phyloP scores from a whole-genome alignment of 257 asterid genomes.

The Gardenia jasminoides region DNA sequence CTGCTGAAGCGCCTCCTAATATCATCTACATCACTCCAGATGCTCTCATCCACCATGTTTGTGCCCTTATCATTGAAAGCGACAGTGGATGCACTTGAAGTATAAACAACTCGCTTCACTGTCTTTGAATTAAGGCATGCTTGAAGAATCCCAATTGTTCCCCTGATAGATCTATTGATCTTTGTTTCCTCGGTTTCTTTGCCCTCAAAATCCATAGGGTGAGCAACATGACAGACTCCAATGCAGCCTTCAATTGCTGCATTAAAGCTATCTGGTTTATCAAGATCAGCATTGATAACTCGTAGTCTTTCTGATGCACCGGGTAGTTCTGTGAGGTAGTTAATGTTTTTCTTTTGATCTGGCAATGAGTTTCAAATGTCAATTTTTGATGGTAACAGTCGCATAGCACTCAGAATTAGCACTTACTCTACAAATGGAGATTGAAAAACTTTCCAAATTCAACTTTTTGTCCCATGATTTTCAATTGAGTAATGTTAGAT shows the following conservation, averaged over 20 bases:
- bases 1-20: neutral
- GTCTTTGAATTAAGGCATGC: conserved; percentile 1
- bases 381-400: too few species aligned
- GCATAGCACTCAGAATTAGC: too few species aligned
- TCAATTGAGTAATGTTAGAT: too few species aligned
- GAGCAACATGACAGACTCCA: conserved; percentile 75
- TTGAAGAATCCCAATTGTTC: conserved; percentile 36
- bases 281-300: conserved; percentile 58
- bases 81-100: conserved; percentile 34
- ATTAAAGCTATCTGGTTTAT: conserved; percentile 43
- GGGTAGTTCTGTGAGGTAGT: conserved; percentile 50
- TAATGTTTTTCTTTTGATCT: conserved; percentile 40
- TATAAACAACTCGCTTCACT: neutral
- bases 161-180: conserved; percentile 27
- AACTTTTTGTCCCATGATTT: too few species aligned
- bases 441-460: too few species aligned
- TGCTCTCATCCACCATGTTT: too few species aligned
- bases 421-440: too few species aligned
- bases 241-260: conserved; percentile 57
- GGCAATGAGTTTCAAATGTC: neutral
- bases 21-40: conserved; percentile 36
- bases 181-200: conserved; percentile 46
- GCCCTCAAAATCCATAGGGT: conserved; percentile 52
- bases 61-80: neutral
- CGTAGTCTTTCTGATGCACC: conserved; percentile 54